These are phyloP conservation scores for Pseudogymnoascus pannorum DNA, from an alignment of 2,329 filamentous ascomycete genomes.

Conservation along the genomic window DNA sequence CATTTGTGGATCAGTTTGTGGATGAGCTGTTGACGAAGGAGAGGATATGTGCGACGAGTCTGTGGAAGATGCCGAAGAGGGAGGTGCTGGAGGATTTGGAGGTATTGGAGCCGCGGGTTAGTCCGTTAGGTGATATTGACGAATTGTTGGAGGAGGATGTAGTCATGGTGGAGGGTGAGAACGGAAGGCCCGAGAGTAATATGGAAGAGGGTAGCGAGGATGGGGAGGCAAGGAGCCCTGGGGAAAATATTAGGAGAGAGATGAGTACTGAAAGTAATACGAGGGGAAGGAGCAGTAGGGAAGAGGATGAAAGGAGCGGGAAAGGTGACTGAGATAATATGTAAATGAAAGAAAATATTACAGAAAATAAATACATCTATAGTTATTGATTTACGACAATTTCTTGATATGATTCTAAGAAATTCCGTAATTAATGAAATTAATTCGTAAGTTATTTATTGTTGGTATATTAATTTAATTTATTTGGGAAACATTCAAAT, in stretches of 20 bases:
- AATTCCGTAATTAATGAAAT: background rate
- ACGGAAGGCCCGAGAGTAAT: background rate
- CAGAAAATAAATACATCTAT: background rate
- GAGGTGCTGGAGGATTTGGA: slow-evolving; percentile 84
- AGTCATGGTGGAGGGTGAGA: slow-evolving; percentile 27
- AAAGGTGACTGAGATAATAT: slow-evolving; percentile 6
- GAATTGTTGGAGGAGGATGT: slow-evolving; percentile 54
- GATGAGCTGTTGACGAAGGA: slow-evolving; percentile 87
- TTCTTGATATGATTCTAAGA: background rate
- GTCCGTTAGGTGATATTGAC: slow-evolving; percentile 73
- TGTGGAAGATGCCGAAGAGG: slow-evolving; percentile 85
- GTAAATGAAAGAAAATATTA: background rate
- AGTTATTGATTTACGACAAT: background rate
- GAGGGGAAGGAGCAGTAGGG: background rate
- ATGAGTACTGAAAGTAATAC: background rate
- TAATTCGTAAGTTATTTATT: background rate
- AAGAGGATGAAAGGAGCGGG: background rate
- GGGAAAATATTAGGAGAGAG: slow-evolving; percentile 8
- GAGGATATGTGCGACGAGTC: slow-evolving; percentile 79
- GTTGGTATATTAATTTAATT: background rate
- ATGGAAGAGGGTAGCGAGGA: background rate
- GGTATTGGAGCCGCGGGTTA: slow-evolving; percentile 75
- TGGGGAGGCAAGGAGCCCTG: background rate
- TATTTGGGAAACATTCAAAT: background rate
- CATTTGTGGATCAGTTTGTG: slow-evolving; percentile 84